These are phyloP conservation scores for Phytophthora sojae DNA, from an alignment of 352 stramenopile genomes.

Conservation along the genomic window DNA sequence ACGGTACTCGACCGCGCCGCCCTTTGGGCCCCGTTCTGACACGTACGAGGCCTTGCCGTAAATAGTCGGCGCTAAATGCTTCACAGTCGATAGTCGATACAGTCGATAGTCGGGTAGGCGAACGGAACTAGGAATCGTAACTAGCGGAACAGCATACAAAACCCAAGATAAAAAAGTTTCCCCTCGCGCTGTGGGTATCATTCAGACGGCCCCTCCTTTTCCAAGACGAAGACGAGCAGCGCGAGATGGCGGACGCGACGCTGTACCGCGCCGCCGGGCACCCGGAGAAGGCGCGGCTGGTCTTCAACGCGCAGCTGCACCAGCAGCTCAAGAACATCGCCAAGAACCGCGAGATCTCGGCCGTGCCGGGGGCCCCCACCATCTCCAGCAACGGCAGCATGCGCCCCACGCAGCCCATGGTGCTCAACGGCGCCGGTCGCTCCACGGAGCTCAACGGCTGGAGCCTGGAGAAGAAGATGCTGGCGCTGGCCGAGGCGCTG, in stretches of 20 bases:
- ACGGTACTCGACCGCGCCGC: no score
- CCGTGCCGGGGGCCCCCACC: constrained; percentile 36
- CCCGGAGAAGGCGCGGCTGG: constrained; percentile 61
- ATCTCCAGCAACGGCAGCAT: constrained; percentile 55
- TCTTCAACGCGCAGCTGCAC: constrained; percentile 81
- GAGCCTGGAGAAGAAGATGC: constrained; percentile 86
- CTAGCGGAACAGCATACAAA: constrained; percentile 22
- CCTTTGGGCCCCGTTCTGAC: no score
- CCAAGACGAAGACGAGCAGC: neutral
- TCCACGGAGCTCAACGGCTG: constrained; percentile 72
- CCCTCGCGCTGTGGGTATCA: constrained; percentile 11
- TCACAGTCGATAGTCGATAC: no score
- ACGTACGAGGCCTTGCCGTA: no score
- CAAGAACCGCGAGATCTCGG: constrained; percentile 63
- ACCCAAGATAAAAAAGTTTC: constrained; percentile 12
- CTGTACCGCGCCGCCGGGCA: constrained; percentile 56
- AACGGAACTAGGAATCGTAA: neutral
- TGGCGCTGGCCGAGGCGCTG: constrained; percentile 64
- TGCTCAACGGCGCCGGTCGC: constrained; percentile 42
- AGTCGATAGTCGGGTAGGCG: neutral
- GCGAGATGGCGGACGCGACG: constrained; percentile 45
- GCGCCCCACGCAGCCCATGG: constrained; percentile 45
- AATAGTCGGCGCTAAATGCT: no score
- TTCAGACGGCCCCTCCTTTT: constrained; percentile 13
- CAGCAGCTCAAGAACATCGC: constrained; percentile 76